Evolutionary conservation across 768 basidiomycete genomes (phyloP), one percentile per base, ranked within the genome.

Genomic region (Leccinum rimulosum): DNA sequence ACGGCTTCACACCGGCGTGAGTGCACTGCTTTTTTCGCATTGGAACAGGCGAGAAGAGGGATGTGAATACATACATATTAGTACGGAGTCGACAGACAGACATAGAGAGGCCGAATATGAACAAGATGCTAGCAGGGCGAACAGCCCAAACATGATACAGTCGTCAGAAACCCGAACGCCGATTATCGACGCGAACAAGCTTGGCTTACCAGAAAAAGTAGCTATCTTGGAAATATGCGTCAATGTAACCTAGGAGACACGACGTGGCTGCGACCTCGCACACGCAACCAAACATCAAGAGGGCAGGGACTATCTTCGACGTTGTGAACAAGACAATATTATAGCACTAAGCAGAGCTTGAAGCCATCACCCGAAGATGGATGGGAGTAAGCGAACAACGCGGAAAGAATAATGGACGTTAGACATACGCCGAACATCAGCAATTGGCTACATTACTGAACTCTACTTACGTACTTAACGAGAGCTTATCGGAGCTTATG

Each of bases 181-280:
- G 17, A 25, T 2, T 14, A 11, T 17, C 43, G 15, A 35, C 3
- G 12, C 10, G 11, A 47, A 47, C n/a, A 6, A 45, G 45, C 5
- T 47, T 47, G 10, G 1, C 64, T 35, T 48, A 68, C 67, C 55
- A 64, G 14, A 64, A 11, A 58, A 61, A 61, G 48, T 68, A 68
- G 25, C 52, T 25, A 25, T 64, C 35, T 40, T 9, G 35, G 54
- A 50, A 27, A 55, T 53, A 11, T 27, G 38, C 38, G 2, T 54
- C 43, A 27, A 67, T 17, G 19, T 52, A 17, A 36, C 47, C 19
- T 25, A 60, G 19, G 45, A 47, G 12, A n/a, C n/a, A 43, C 5
- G 17, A 25, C 57, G 59, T 28, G 28, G 56, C 61, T 15, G 38
- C 50, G n/a, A 68, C 43, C 30, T 63, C 61, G 19, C 56, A 59